Conservation (phyloP, 2,329 filamentous ascomycete genomes). For the Thelonectria olida region DNA sequence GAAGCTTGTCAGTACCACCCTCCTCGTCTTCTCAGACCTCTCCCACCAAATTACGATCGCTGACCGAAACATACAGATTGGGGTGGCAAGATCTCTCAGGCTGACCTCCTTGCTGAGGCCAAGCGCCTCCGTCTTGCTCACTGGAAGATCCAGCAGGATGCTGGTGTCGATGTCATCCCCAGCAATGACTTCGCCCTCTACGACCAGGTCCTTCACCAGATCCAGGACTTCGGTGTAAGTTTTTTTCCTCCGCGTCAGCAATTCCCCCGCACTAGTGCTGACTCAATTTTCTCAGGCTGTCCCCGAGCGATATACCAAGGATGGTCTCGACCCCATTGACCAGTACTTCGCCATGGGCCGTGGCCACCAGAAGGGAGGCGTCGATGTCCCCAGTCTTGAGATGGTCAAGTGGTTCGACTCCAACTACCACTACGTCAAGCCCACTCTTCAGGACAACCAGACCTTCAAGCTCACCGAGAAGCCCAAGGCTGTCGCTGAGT, state of each 20-base stretch:
- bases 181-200: constrained; percentile 99
- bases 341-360: constrained; percentile 99
- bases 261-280: constrained; percentile 15
- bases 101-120: constrained; percentile 90
- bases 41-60: constrained; percentile 14
- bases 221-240: constrained; percentile 94
- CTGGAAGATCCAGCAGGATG: constrained; percentile 99
- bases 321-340: constrained; percentile 88
- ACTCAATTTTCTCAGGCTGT: constrained; percentile 67
- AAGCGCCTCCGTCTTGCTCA: constrained; percentile 96
- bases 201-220: constrained; percentile 97
- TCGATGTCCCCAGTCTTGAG: constrained; percentile 94
- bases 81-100: constrained; percentile 92
- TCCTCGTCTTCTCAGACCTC: constrained; percentile 46
- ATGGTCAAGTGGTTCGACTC: constrained; percentile 99
- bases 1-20: constrained; percentile 77
- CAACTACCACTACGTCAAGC: constrained; percentile 99
- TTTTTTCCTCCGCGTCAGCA: neutral
- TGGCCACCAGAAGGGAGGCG: constrained; percentile 93
- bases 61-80: constrained; percentile 64
- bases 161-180: constrained; percentile 96
- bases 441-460: constrained; percentile 96
- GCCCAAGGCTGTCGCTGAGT: constrained; percentile 95
- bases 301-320: constrained; percentile 91
- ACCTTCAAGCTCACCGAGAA: constrained; percentile 87